Base-by-base conservation (phyloP, 2,329 filamentous ascomycete species). In the Hirsutella rhossiliensis region DNA sequence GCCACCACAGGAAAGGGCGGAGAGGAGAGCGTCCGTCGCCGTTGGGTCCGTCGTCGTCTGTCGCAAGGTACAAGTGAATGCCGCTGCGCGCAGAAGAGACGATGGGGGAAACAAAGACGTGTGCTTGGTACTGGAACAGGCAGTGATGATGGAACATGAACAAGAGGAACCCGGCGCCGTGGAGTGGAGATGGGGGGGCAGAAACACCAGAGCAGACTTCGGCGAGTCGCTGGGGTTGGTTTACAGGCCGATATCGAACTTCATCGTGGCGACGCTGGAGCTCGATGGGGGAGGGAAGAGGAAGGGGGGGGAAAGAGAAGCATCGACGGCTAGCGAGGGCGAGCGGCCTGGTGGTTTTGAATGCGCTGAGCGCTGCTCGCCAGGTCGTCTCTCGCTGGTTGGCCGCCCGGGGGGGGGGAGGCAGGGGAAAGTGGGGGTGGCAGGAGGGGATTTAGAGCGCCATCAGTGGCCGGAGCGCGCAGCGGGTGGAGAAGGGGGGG, bases 161-260 rank as follows among this genome's bases (percentile, higher is more conserved):
- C 34, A 36, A 9, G 8, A 15, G 17, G 34, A 17, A 36, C 9
- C 54, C 48, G 54, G 58, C 54, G 61, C 56, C 58, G 61, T 61
- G 54, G 62, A 65, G 61, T 59, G 58, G 62, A 60, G 56, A 60
- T 11, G 34, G 57, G 19, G 18, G 12, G 11, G 18, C n/a, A n/a
- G n/a, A n/a, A n/a, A 56, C 46, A 56, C 62, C 61, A 56, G 56
- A 73, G 72, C 72, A 72, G 71, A 75, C 72, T 73, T 67, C 67
- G 54, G 59, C 62, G 63, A 73, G 71, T 71, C 70, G 72, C 67
- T 68, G 66, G 64, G 58, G 62, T 60, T 60, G 54, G 50, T 68
- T 67, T 68, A 76, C 61, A 74, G 64, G 64, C 62, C 63, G 58
- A 56, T 68, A 61, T 67, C 68, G 68, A 73, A 72, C 61, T 62